phyloP scores from a whole-genome alignment of 306 rosid genomes.

The Fagus sylvatica region DNA sequence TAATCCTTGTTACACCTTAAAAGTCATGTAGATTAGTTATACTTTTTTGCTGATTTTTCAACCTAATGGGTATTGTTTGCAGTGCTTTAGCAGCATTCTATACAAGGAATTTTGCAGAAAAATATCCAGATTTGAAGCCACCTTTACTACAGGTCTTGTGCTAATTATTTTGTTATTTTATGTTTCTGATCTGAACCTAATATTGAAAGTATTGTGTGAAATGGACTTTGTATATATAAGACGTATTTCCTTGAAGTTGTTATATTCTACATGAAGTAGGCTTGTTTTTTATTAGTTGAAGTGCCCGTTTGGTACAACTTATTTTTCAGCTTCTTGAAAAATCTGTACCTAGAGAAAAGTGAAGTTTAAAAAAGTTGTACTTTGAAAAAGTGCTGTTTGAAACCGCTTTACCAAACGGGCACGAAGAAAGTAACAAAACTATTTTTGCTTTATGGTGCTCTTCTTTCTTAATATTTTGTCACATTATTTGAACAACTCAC shows the following conservation, averaged over 20 bases:
- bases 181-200: slow-evolving; percentile 11
- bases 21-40: not conserved
- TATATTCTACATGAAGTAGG: not conserved
- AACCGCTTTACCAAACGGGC: not conserved
- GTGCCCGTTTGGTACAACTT: too few species aligned
- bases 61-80: slow-evolving; percentile 43
- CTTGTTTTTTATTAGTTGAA: not conserved
- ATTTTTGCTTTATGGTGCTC: not conserved
- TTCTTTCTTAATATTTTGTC: not conserved
- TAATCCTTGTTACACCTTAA: not conserved
- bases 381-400: too few species aligned
- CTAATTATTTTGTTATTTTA: slow-evolving; percentile 23
- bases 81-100: slow-evolving; percentile 97
- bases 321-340: too few species aligned
- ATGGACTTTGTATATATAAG: not conserved
- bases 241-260: not conserved
- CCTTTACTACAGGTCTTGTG: slow-evolving; percentile 83
- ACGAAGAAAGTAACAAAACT: not conserved
- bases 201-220: not conserved
- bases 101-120: slow-evolving; percentile 79
- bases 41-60: not conserved
- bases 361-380: too few species aligned
- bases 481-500: not conserved
- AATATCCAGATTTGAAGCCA: slow-evolving; percentile 76
- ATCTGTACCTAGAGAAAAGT: too few species aligned